Evolutionary conservation across 495 filamentous ascomycete species (phyloP), one percentile per base, ranked within the genome.

Genomic region (Aspergillus nidulans): DNA sequence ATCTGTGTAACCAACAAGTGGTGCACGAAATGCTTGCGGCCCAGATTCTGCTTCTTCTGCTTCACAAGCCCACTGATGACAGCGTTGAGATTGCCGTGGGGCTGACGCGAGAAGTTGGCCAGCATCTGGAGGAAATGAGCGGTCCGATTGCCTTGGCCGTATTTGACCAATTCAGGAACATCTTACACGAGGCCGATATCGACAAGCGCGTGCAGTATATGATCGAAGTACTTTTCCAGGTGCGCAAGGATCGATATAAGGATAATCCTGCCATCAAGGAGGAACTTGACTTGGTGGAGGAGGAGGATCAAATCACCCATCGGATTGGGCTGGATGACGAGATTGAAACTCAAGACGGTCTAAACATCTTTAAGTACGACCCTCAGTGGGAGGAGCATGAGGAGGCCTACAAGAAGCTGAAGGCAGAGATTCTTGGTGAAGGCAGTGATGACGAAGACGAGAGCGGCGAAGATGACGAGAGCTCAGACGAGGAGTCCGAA

Each of bases 11-110:
- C 63, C 87, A 94, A 64, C 91, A 96, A 67, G 91, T 99, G 2
- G 89, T 86, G n/a, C 85, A 92, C 68, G 94, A 97, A 70, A 89
- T 92, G 71, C 69, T 97, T 39, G 89, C 88, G 3, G 94, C 92
- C 4, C 88, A 97, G 72, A 94, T 97, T 24, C 73, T 99, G 21
- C 73, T 96, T 20, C 78, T 97, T 25, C 76, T 99, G 18, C 80
- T 99, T 32, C 81, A 92, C 64, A 95, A 95, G 64, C 95, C 94
- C 12, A 97, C 95, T 0, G 94, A 99, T 59, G 94, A 97, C 70
- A 95, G 90, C 56, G 94, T 99, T 43, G 94, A 99, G 73, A 96
- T 99, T 70, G 94, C 94, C 2, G 94, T 97, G 6, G 90, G 88
- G 0, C 72, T 97, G 45, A 96, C 86, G 62, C 81, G 88, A 48